Evolutionary conservation across 306 rosid species (phyloP).

Genomic region (Vigna unguiculata): DNA sequence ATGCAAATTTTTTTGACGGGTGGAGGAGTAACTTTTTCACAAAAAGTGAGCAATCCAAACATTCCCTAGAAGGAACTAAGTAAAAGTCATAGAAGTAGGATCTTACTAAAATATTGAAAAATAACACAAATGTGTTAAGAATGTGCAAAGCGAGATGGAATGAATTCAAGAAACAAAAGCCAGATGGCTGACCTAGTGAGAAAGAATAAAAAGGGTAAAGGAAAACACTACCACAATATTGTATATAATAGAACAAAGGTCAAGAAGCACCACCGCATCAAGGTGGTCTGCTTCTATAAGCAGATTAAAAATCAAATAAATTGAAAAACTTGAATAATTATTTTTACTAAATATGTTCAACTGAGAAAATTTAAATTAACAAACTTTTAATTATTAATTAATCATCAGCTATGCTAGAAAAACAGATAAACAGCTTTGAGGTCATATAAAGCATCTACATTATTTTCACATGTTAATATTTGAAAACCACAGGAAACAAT

Average conservation of each 20-base stretch:
- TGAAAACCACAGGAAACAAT: conserved; percentile 31
- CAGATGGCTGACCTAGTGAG: background rate
- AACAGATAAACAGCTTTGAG: conserved; percentile 23
- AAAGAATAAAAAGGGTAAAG: background rate
- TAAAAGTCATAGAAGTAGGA: conserved; percentile 7
- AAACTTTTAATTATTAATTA: conserved; percentile 14
- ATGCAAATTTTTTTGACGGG: background rate
- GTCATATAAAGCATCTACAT: conserved; percentile 16
- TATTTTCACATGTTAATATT: conserved; percentile 11
- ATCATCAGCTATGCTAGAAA: conserved; percentile 28
- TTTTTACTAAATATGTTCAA: background rate
- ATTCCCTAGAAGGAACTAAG: conserved; percentile 1
- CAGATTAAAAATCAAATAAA: conserved; percentile 30
- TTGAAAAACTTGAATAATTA: conserved; percentile 15
- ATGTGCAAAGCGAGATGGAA: background rate
- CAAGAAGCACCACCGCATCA: conserved; percentile 11
- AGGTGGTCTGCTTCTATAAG: conserved; percentile 19
- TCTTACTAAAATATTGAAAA: background rate
- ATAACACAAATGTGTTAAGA: background rate
- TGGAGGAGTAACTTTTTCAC: background rate
- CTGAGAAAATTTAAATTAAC: background rate
- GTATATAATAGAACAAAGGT: conserved; percentile 12
- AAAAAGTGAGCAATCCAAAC: conserved; percentile 18
- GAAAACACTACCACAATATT: background rate
- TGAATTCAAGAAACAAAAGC: background rate